Conservation (phyloP, 1,139 yeast species). For the Lodderomyces metapsilosis region DNA sequence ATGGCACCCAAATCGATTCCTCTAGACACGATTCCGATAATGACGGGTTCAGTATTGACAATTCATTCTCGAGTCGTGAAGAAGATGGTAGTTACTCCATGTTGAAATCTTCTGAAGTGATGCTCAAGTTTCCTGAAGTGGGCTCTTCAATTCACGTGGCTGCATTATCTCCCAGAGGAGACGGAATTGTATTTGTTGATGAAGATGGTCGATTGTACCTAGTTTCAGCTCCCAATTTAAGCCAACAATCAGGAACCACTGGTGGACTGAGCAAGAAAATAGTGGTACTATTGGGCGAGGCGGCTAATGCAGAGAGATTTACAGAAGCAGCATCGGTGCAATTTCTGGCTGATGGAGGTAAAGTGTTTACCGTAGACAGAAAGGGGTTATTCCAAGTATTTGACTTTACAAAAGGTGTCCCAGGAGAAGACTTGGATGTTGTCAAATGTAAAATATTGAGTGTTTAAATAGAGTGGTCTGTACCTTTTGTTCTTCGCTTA, state of each 20-base stretch:
- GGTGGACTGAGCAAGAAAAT: constrained; percentile 37
- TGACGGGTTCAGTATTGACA: constrained; percentile 19
- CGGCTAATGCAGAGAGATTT: constrained; percentile 65
- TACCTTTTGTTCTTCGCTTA: not conserved
- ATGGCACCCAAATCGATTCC: constrained; percentile 35
- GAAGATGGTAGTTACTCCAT: constrained; percentile 16
- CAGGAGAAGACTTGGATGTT: constrained; percentile 72
- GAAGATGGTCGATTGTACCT: constrained; percentile 74
- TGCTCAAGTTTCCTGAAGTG: constrained; percentile 66
- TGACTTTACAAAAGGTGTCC: constrained; percentile 86
- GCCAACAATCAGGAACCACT: constrained; percentile 26
- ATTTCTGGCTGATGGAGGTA: constrained; percentile 81
- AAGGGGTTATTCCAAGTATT: constrained; percentile 76
- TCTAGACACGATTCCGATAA: constrained; percentile 11
- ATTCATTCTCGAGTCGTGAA: constrained; percentile 20
- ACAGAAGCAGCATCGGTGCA: constrained; percentile 73
- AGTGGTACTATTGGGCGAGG: constrained; percentile 74
- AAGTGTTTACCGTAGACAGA: constrained; percentile 71
- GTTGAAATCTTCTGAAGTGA: constrained; percentile 31
- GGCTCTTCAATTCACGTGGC: constrained; percentile 75
- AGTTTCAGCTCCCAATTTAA: constrained; percentile 60
- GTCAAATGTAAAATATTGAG: constrained; percentile 65
- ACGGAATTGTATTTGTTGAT: constrained; percentile 77
- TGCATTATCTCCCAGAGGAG: constrained; percentile 81
- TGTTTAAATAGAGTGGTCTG: constrained; percentile 10